Evolutionary conservation across 2,329 filamentous ascomycete genomes (phyloP), one percentile per base, ranked within the genome.

Genomic region (Aureobasidium sp.): DNA sequence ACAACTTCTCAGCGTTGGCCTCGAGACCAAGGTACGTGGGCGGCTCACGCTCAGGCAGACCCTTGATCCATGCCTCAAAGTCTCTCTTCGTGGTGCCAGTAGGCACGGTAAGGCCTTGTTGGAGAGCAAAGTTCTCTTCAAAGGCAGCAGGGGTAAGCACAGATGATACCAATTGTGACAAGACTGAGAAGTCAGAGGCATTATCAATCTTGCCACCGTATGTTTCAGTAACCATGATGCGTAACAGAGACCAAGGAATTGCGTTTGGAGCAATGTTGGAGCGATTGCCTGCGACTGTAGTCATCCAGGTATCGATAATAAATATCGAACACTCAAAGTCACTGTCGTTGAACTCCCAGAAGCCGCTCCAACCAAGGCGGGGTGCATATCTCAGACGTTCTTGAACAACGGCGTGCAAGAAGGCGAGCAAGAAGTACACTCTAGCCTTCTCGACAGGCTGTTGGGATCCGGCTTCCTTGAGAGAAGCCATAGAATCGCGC

Each of bases 301-400:
- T 91, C 66, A 97, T 82, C 94, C 94, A 99, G 36, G 88, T 90
- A 72, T 99, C 94, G 68, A 97, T 91, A 67, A 99, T 95, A 75
- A 90, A 94, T 61, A 91, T 90, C 50, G 90, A 96, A 77, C 94
- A 99, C 82, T 99, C 93, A 76, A 95, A 90, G 77, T 99, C 94
- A 69, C 92, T 96, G 76, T 99, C 95, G 73, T 99, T 99, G 76
- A 99, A 99, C 76, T 99, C 95, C 94, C 95, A 99, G 82, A 97
- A 96, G 60, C 91, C 91, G 79, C 96, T 97, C 94, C 94, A 99
- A 64, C 94, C 94, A 61, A 99, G 80, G 62, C 84, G 93, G 0
- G 94, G 95, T 27, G 93, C 92, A 74, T 99, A 99, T 65, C 94
- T 88, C 65, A 99, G 80, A 68, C 95, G 84, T 75, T 99, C 94